Base-by-base conservation (phyloP, 148 eudicot species). In the Fagopyrum tataricum region DNA sequence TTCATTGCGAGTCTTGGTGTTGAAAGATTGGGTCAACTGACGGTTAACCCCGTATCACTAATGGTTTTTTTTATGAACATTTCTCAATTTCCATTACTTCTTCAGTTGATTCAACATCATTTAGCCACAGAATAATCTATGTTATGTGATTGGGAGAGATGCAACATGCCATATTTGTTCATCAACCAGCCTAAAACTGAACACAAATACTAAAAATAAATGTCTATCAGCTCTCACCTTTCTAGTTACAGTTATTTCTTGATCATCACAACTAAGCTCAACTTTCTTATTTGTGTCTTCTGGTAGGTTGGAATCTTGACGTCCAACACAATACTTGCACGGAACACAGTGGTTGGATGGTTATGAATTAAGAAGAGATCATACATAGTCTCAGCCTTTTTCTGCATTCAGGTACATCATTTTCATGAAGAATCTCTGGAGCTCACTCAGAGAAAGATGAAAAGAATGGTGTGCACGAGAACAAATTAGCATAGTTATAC, bases 371-470 rank as follows among this genome's bases (percentile, higher is more conserved):
- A n/a, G n/a, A 78, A 46, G 74, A 75, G 70, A 71, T 84, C 82
- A 21, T 82, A 89, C 84, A 87, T 77, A 75, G 88, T 80, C 76
- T 78, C 87, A 78, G 90, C 88, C 64, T 77, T 80, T 77, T 49
- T 80, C 96, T 90, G 87, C 76, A 80, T 64, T n/a, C 55, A 74
- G 2, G 70, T 40, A 71, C 49, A 48, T 39, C 56, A 74, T 23
- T 21, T 67, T 17, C 39, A 68, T 42, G 18, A 73, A 73, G 15
- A 59, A 58, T 23, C 39, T 41, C 10, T 11, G n/a, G 4, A 61
- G 52, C 5, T 42, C 55, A 70, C 37, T 70, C 24, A 69, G n/a
- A 74, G 64, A 59, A 51, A n/a, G 5, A 21, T 66, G 2, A 49
- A 12, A 39, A 62, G 17, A 12, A 51, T 14, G 73, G 12, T 42